Evolutionary conservation across 352 stramenopile species (phyloP), one percentile per base, ranked within the genome.

Genomic region (Phytophthora fragariaefolia): DNA sequence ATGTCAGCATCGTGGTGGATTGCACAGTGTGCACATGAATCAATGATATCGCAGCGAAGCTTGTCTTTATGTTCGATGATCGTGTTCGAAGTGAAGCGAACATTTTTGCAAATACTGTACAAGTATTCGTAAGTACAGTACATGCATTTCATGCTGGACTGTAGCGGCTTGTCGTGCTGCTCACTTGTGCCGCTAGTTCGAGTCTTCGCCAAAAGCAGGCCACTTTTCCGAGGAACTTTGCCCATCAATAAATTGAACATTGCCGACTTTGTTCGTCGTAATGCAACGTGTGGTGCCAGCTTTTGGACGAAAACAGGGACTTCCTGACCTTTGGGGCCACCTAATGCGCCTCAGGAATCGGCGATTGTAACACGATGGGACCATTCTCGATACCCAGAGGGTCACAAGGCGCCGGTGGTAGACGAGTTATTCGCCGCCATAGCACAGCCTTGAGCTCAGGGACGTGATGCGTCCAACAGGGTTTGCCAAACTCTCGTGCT

Each of bases 321-420:
- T 58, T n/a, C 18, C n/a, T 28, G 22, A 66, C 52, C 36, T 12
- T 8, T 15, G 5, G n/a, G 38, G 17, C n/a, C 38, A 46, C 38
- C 17, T 24, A 10, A 10, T 46, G n/a, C 38, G n/a, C 8, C 17
- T 15, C 38, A 9, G 40, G 27, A 38, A n/a, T 57, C 51, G 54
- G 58, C 54, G 50, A 64, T 59, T 17, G 52, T 26, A 69, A 20
- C 60, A 22, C 52, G 52, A 66, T 20, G 47, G 36, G 50, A 56
- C 50, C 42, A 67, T 67, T 55, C 59, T 61, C 28, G 28, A 17
- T 61, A 43, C 13, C 58, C 48, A 60, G 49, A 46, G 22, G 49
- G 27, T 48, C 12, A 23, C 40, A 43, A 38, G 40, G 47, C n/a
- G 54, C 40, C 56, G 38, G 50, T 27, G 12, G 10, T 51, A 12